Conservation (phyloP, 495 filamentous ascomycete species). For the Penicillium mononematosum region DNA sequence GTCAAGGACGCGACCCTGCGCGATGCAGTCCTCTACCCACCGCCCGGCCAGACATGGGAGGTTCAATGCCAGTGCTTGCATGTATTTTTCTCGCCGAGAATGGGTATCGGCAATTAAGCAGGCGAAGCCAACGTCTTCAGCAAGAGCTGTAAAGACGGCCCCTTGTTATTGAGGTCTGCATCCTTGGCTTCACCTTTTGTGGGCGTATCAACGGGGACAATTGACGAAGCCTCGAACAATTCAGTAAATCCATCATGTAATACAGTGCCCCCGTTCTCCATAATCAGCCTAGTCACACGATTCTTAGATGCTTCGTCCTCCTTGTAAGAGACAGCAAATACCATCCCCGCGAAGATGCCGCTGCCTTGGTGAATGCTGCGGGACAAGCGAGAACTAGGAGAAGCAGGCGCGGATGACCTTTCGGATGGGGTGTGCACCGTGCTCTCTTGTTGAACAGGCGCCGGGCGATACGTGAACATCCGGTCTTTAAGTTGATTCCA, state of each 20-base stretch:
- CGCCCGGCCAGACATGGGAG: conserved; percentile 76
- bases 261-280: conserved; percentile 67
- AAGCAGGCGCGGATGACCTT: conserved; percentile 41
- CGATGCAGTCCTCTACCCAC: conserved; percentile 77
- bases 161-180: conserved; percentile 16
- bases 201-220: conserved; percentile 31
- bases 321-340: conserved; percentile 73
- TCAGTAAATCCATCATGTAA: conserved; percentile 78
- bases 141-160: conserved; percentile 45
- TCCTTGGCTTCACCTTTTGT: conserved; percentile 22
- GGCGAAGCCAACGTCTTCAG: conserved; percentile 66
- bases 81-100: conserved; percentile 87
- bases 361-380: conserved; percentile 35
- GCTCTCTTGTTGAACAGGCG: conserved; percentile 21
- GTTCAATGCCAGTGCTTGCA: conserved; percentile 90
- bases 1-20: conserved; percentile 57
- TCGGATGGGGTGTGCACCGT: conserved; percentile 42
- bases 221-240: conserved; percentile 63
- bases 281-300: conserved; percentile 49
- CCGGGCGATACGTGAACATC: conserved; percentile 31
- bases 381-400: conserved; percentile 42
- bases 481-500: conserved; percentile 53
- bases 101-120: conserved; percentile 84
- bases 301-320: conserved; percentile 54
- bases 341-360: conserved; percentile 70